Evolutionary conservation across 2,329 filamentous ascomycete species (phyloP).

Genomic region (Paradendryphiella salina): DNA sequence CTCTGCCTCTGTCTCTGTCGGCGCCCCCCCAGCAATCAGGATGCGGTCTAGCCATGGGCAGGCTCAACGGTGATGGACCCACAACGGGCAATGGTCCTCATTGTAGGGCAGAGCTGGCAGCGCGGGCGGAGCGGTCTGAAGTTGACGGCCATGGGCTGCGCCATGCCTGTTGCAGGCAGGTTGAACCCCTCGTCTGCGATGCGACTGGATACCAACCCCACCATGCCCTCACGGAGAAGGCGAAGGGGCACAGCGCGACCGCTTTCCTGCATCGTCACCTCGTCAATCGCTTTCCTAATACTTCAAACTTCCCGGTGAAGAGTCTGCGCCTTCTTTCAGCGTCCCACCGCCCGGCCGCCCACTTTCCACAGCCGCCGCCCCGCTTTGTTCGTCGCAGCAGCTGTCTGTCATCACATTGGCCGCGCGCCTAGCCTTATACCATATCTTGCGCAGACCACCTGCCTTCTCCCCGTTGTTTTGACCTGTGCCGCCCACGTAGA

Average conservation of each 20-base stretch:
- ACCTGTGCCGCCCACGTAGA: constrained; percentile 7
- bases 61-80: background rate
- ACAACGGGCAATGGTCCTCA: constrained; percentile 4
- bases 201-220: constrained; percentile 20
- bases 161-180: constrained; percentile 11
- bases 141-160: constrained; percentile 9
- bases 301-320: constrained; percentile 19
- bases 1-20: background rate
- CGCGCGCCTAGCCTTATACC: constrained; percentile 38
- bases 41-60: background rate
- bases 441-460: constrained; percentile 25
- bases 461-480: constrained; percentile 12
- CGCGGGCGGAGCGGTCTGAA: constrained; percentile 25
- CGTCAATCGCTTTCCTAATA: constrained; percentile 22
- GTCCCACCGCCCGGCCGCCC: constrained; percentile 14
- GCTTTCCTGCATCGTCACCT: constrained; percentile 21
- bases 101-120: constrained; percentile 14
- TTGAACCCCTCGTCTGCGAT: constrained; percentile 15
- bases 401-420: constrained; percentile 31
- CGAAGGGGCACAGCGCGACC: constrained; percentile 25
- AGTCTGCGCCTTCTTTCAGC: constrained; percentile 17
- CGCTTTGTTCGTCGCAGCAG: constrained; percentile 21
- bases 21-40: background rate
- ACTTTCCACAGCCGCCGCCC: constrained; percentile 27
- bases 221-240: constrained; percentile 18